Evolutionary conservation across 2,329 filamentous ascomycete species (phyloP), one percentile per base, ranked within the genome.

Genomic region (Aspergillus hortae): DNA sequence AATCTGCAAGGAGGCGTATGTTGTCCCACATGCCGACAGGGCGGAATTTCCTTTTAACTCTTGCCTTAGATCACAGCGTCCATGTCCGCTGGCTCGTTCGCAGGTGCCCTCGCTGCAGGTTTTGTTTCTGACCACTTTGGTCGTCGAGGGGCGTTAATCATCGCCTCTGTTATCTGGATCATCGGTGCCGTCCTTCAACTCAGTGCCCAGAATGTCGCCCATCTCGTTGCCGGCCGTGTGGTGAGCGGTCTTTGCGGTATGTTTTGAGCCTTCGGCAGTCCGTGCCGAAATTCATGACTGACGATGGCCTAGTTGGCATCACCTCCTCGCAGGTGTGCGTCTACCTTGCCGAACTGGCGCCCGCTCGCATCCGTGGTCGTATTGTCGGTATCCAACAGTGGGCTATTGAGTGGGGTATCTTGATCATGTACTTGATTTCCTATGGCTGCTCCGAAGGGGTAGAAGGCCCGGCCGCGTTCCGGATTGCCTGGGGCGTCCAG

Each of bases 41-140:
- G 1, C 5, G 10, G 2, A 23, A 17, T 15, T 12, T 3, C 25
- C 32, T 38, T 38, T 11, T 42, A 30, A 43, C 14, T 25, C 21
- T 42, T 46, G 84, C 80, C 23, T 23, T 66, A 76, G 73, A 88
- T 89, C 63, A 86, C 83, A 0, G 85, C 87, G 19, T 75, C 84
- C 45, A 89, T 89, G 84, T 82, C 86, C 19, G 86, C 80, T 48
- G 87, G 87, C 32, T 89, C 86, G 0, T 88, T 84, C 74, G 68
- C 86, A 21, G 86, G 85, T 55, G 81, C 86, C 40, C 69, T 72
- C 12, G 60, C 55, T 21, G 69, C 70, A n/a, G 71, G 69, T 15
- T 65, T 60, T 4, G 46, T 72, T 21, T 71, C 69, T 1, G 71
- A 74, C 49, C 48, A 51, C 17, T 56, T 69, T 11, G 71, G 71